Base-by-base conservation (phyloP, 805 yeast species). In the Ogataea methanolica region DNA sequence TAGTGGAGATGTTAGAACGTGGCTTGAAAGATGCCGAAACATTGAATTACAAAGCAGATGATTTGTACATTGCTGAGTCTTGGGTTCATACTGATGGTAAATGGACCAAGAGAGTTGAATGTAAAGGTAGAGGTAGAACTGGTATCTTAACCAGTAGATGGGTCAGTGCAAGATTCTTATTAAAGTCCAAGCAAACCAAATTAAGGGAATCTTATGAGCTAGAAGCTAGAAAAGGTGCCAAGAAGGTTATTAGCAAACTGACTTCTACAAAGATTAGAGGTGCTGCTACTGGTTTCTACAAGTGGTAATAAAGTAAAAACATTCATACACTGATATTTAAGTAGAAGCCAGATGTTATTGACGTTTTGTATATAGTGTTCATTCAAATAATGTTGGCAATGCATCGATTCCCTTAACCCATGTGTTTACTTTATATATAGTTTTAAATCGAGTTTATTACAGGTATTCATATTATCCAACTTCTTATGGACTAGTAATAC, bases 21-120 rank as follows among this genome's bases (percentile, higher is more conserved):
- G 96, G 95, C 9, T 60, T 88, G 33, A 74, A 78, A 41, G 89
- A 88, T 59, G 89, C 91, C 21, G 70, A 77, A 48, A 71, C 69
- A 36, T 66, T 85, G 53, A 81, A 82, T 3, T 66, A 85, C 51
- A 68, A 82, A 51, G 76, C 80, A 22, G 78, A 83, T 49, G 77
- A 77, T 36, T 65, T 90, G 39, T 88, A 84, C 58, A 77, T 92
- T 47, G 79, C 83, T 39, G 87, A 87, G 60, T 80, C 90, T 49
- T 92, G 97, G 97, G 82, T 82, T 26, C 97, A 97, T 38, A 82
- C 90, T 48, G 98, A 92, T 66, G 96, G 96, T 19, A 61, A 68
- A 44, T 81, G 85, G 83, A 59, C 62, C 29, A 83, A 80, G 65
- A 78, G 94, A 64, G 67, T 82, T 9, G 97, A 92, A 57, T 75